Evolutionary conservation across 2,329 filamentous ascomycete species (phyloP).

Genomic region (Fusarium graminum): DNA sequence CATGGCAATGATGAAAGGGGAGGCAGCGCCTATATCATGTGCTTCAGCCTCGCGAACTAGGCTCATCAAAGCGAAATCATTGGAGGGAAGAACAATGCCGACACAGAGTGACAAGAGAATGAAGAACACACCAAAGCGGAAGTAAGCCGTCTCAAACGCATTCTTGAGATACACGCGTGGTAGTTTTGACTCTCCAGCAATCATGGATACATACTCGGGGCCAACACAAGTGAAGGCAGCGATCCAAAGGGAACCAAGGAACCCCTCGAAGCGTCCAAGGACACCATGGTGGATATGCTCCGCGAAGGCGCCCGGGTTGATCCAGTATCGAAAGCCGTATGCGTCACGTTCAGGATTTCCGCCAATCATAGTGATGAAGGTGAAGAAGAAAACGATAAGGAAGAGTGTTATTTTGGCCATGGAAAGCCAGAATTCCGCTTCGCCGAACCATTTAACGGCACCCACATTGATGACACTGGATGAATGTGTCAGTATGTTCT

Average conservation of each 20-base stretch:
- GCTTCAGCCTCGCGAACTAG: neutral
- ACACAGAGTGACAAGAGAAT: constrained; percentile 1
- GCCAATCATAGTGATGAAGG: constrained; percentile 72
- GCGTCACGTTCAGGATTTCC: constrained; percentile 68
- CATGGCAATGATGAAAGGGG: constrained; percentile 8
- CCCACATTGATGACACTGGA: constrained; percentile 53
- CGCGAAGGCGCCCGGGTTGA: no score
- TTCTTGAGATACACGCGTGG: constrained; percentile 11
- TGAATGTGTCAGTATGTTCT: no score
- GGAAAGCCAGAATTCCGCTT: constrained; percentile 60
- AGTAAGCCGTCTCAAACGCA: constrained; percentile 10
- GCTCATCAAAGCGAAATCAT: neutral
- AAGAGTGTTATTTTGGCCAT: constrained; percentile 56
- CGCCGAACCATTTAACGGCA: constrained; percentile 58
- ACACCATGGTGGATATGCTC: no score
- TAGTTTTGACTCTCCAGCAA: constrained; percentile 9
- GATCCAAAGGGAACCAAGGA: neutral
- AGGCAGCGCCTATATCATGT: constrained; percentile 7
- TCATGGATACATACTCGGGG: constrained; percentile 14
- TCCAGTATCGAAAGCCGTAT: constrained; percentile 66
- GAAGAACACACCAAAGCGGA: constrained; percentile 16
- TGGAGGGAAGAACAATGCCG: constrained; percentile 7
- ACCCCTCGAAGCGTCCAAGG: neutral
- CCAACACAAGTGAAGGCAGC: constrained; percentile 8
- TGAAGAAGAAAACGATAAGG: constrained; percentile 66